phyloP scores from a whole-genome alignment of 2,329 filamentous ascomycete species.

The Akanthomyces muscarius region DNA sequence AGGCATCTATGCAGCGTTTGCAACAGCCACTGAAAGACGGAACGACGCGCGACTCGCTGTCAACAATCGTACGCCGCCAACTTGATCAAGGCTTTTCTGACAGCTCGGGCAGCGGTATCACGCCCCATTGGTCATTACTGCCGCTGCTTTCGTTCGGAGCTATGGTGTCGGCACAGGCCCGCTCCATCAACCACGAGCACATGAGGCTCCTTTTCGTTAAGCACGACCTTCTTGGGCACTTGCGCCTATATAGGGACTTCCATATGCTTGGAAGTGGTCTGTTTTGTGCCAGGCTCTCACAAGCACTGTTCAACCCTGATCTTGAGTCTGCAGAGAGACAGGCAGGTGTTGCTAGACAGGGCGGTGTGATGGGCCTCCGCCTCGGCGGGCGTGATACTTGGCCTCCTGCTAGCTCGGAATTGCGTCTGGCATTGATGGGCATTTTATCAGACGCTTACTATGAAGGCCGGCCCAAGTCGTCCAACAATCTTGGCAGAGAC shows the following conservation, averaged over 20 bases:
- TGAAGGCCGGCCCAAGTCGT: conserved; percentile 26
- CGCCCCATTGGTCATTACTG: conserved; percentile 55
- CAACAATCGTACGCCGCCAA: conserved; percentile 36
- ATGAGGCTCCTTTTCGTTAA: conserved; percentile 70
- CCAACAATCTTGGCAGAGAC: conserved; percentile 27
- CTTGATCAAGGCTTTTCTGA: conserved; percentile 30
- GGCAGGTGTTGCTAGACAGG: conserved; percentile 62
- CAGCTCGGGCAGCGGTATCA: conserved; percentile 31
- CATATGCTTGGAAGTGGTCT: conserved; percentile 81
- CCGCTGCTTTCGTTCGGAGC: conserved; percentile 73
- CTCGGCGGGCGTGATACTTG: conserved; percentile 77
- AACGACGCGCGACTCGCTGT: conserved; percentile 34
- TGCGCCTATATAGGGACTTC: conserved; percentile 72
- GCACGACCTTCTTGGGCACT: conserved; percentile 67
- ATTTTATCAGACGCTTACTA: conserved; percentile 72
- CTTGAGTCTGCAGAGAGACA: conserved; percentile 73
- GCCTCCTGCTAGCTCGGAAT: conserved; percentile 90
- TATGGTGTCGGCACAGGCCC: conserved; percentile 68
- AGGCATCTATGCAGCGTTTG: conserved; percentile 47
- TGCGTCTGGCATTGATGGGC: conserved; percentile 85
- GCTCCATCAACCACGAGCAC: conserved; percentile 71
- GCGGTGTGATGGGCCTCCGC: conserved; percentile 74
- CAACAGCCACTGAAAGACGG: conserved; percentile 30
- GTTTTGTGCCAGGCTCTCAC: conserved; percentile 74
- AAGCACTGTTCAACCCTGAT: conserved; percentile 80